phyloP scores from a whole-genome alignment of 2,329 filamentous ascomycete species.

The Cordyceps javanica region DNA sequence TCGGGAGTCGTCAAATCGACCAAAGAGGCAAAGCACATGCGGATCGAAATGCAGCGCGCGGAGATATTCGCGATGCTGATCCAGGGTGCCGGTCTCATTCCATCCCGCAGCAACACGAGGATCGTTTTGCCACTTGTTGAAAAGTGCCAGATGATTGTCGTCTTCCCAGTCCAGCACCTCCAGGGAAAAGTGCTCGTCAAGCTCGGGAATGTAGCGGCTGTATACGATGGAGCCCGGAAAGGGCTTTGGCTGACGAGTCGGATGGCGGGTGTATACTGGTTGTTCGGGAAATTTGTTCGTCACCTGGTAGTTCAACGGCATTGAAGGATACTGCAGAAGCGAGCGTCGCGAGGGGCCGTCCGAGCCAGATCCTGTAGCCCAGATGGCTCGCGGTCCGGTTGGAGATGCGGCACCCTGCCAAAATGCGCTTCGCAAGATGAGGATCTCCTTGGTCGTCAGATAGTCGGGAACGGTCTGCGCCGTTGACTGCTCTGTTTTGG shows the following conservation, averaged over 20 bases:
- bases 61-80: conserved; percentile 65
- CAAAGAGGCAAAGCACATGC: conserved; percentile 62
- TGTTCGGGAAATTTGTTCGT: conserved; percentile 26
- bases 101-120: conserved; percentile 69
- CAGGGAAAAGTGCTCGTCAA: conserved; percentile 68
- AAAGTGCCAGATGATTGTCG: conserved; percentile 55
- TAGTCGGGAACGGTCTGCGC: conserved; percentile 12
- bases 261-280: conserved; percentile 47
- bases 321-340: conserved; percentile 32
- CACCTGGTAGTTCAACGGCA: conserved; percentile 35
- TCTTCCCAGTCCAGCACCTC: conserved; percentile 60
- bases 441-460: conserved; percentile 25
- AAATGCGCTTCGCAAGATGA: conserved; percentile 48
- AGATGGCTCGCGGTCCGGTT: conserved; percentile 54
- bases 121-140: conserved; percentile 76
- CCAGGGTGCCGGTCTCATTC: conserved; percentile 69
- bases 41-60: conserved; percentile 59
- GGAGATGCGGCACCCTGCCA: conserved; percentile 63
- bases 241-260: conserved; percentile 62
- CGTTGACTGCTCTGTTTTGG: conserved; percentile 24
- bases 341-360: conserved; percentile 30
- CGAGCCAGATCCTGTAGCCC: conserved; percentile 38
- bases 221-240: conserved; percentile 60
- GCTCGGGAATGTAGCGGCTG: conserved; percentile 67
- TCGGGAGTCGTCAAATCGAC: conserved; percentile 59